A percentile compares a stretch with the other conserved stretches of the same genome.
Evolutionary conservation across 306 rosid species (phyloP).

Genomic region (Quillaja saponaria): DNA sequence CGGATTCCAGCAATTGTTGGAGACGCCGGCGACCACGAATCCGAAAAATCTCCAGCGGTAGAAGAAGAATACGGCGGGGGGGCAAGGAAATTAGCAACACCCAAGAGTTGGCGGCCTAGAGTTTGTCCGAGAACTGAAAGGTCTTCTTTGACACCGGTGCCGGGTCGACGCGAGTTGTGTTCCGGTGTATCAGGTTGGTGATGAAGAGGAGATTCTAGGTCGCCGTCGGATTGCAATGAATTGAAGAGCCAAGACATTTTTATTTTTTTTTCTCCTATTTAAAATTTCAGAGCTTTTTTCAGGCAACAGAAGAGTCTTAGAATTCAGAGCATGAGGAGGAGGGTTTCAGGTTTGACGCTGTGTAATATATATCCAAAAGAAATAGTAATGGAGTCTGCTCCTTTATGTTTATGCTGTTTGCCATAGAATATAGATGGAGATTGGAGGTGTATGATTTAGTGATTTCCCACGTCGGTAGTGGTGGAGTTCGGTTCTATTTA

Average conservation of each 20-base stretch:
- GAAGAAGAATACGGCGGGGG: slow-evolving; percentile 59
- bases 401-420: too few relatives aligned
- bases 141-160: slow-evolving; percentile 51
- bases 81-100: slow-evolving; percentile 82
- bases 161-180: slow-evolving; percentile 28
- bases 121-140: slow-evolving; percentile 49
- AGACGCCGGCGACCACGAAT: slow-evolving; percentile 33
- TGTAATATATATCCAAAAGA: too few relatives aligned
- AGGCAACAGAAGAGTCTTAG: neutral
- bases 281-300: neutral
- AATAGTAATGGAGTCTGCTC: too few relatives aligned
- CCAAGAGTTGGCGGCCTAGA: slow-evolving; percentile 64
- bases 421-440: too few relatives aligned
- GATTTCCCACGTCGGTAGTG: too few relatives aligned
- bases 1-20: slow-evolving; percentile 64
- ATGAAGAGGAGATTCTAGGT: slow-evolving; percentile 32
- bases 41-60: slow-evolving; percentile 24
- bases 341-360: too few relatives aligned
- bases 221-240: slow-evolving; percentile 45
- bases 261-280: neutral
- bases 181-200: slow-evolving; percentile 30
- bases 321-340: neutral
- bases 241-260: slow-evolving; percentile 86
- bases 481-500: too few relatives aligned
- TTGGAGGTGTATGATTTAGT: too few relatives aligned